Conservation (phyloP, 2,329 filamentous ascomycete species). For the Colletotrichum tofieldiae region DNA sequence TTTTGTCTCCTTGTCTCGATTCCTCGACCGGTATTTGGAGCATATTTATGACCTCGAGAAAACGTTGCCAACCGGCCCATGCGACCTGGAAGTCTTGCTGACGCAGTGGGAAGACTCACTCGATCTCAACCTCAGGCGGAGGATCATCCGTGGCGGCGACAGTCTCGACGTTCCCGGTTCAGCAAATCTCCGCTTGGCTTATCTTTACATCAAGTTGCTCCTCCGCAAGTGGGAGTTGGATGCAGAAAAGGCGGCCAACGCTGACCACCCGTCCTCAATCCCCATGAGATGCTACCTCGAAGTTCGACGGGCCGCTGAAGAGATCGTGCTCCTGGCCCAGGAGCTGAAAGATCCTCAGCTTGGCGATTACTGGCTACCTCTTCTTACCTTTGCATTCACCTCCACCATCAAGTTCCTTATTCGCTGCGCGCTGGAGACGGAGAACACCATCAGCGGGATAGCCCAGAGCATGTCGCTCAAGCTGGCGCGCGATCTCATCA, state of each 20-base stretch:
- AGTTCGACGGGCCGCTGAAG: constrained; percentile 62
- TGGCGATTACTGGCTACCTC: constrained; percentile 66
- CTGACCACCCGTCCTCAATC: constrained; percentile 41
- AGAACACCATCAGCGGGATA: constrained; percentile 54
- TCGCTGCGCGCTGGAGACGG: constrained; percentile 63
- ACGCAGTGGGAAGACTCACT: constrained; percentile 63
- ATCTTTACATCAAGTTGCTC: constrained; percentile 64
- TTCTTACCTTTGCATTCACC: constrained; percentile 63
- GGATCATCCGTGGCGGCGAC: constrained; percentile 61
- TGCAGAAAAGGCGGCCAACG: constrained; percentile 48
- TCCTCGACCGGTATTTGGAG: constrained; percentile 54
- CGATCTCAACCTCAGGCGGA: constrained; percentile 52
- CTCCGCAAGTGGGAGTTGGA: constrained; percentile 64
- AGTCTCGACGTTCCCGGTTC: constrained; percentile 59
- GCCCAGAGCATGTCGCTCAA: constrained; percentile 57
- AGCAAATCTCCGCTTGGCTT: constrained; percentile 67
- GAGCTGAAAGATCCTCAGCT: constrained; percentile 61
- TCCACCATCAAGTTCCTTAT: constrained; percentile 66
- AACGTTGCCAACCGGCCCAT: constrained; percentile 46
- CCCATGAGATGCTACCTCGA: constrained; percentile 54
- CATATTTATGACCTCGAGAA: constrained; percentile 56
- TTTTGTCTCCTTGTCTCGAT: constrained; percentile 61
- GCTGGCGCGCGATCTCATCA: constrained; percentile 61
- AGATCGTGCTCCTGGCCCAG: constrained; percentile 64
- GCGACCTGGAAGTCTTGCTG: constrained; percentile 56